Conservation (phyloP, 2,329 filamentous ascomycete species). For the Albifimbria verrucaria region DNA sequence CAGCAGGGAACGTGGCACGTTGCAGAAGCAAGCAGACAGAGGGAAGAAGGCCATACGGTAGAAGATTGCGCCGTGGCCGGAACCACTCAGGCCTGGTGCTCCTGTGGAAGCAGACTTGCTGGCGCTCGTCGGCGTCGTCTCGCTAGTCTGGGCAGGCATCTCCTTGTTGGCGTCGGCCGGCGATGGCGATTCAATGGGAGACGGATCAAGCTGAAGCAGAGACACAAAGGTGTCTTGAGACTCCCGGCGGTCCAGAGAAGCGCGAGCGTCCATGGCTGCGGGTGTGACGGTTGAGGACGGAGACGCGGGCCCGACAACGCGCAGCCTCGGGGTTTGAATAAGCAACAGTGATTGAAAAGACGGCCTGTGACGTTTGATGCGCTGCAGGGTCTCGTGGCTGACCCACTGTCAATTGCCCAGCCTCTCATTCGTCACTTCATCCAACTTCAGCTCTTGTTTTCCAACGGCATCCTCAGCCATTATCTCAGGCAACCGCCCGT, state of each 20-base stretch:
- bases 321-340: background rate
- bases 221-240: slow-evolving; percentile 44
- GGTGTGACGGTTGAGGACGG: background rate
- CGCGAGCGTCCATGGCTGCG: slow-evolving; percentile 18
- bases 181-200: slow-evolving; percentile 63
- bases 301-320: background rate
- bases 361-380: background rate
- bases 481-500: too few relatives aligned
- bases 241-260: slow-evolving; percentile 15
- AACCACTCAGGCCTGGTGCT: slow-evolving; percentile 56
- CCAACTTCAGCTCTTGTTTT: too few relatives aligned
- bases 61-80: slow-evolving; percentile 67
- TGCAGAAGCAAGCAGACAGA: background rate
- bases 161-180: slow-evolving; percentile 46
- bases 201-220: slow-evolving; percentile 76
- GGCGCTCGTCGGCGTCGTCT: slow-evolving; percentile 33
- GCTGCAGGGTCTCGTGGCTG: slow-evolving; percentile 4
- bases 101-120: slow-evolving; percentile 40
- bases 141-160: slow-evolving; percentile 18
- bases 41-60: slow-evolving; percentile 57
- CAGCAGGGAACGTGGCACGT: background rate
- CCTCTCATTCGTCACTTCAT: background rate
- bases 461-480: too few relatives aligned
- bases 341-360: background rate
- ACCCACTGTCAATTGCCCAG: background rate